Base-by-base conservation (phyloP, 768 basidiomycete species). In the Mycena albidolilacea region DNA sequence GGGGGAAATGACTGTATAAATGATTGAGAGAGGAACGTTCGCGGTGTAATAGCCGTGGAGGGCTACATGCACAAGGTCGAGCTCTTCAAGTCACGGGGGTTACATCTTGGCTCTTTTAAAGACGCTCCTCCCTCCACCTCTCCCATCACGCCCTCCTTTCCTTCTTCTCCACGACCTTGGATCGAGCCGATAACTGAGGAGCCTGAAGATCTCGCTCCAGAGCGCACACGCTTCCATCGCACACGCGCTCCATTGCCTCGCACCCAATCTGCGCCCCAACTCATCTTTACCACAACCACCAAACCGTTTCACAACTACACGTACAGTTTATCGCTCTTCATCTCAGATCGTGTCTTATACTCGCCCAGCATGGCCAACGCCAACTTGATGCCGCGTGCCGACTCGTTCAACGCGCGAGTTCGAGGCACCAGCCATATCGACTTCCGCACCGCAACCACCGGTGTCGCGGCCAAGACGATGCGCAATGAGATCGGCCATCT, bases 401-500 rank as follows among this genome's bases (percentile, higher is more conserved):
- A 94, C 75, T 88, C 92, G 70, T 86, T 93, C 89, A 90, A 87
- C 76, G 87, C 90, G 79, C 92, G 93, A 74, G 90, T 89, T 67
- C 91, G 94, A 71, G 94, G 94, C 76, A 90, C 91, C 67, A 91
- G 90, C 77, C 93, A 95, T 82, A 92, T 95, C 86, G 94, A 98
- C 85, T 97, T 97, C 91, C 97, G 97, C 88, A 97, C 96, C n/a
- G 97, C 97, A 75, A 97, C 91, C 64, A 97, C 96, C 66, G 96
- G 95, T 76, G 93, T 97, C 76, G 93, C 95, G 37, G 94, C 95
- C 77, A 98, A 98, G 87, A 88, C 96, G 68, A 98, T 98, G 97
- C 92, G 96, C 87, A 98, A 98, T 82, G 98, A 99, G 87, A 93
- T 99, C 85, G 93, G 93, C 83, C 91, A 91, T 80, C 94, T 99